Evolutionary conservation across 148 eudicot genomes (phyloP).

Genomic region (Polygonum aviculare): DNA sequence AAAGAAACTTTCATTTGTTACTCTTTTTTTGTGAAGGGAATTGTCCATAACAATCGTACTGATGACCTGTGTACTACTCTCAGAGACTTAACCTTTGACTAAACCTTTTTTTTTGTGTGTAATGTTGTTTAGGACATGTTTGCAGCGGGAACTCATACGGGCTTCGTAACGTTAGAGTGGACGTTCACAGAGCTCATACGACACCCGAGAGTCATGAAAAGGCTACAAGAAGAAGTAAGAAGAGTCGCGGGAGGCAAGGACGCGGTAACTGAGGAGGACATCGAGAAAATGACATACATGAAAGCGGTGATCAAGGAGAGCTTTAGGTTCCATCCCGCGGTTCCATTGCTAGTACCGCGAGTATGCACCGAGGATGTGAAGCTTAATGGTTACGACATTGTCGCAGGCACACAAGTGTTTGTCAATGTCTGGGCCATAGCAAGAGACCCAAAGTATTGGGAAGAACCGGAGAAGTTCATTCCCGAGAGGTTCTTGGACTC

Average conservation of each 20-base stretch:
- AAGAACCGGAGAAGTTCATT: slow-evolving; percentile 23
- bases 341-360: slow-evolving; percentile 22
- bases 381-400: slow-evolving; percentile 19
- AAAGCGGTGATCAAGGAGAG: slow-evolving; percentile 33
- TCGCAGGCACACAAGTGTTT: slow-evolving; percentile 17
- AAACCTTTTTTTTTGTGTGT: no score
- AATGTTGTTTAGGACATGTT: background rate
- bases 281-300: slow-evolving; percentile 26
- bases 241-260: slow-evolving; percentile 10
- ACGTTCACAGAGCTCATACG: background rate
- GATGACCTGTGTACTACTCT: no score
- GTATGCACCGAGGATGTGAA: slow-evolving; percentile 18
- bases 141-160: background rate
- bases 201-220: slow-evolving; percentile 7
- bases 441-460: slow-evolving; percentile 24
- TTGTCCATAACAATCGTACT: no score
- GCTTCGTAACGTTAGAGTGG: background rate
- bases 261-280: slow-evolving; percentile 19
- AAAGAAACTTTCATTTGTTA: no score
- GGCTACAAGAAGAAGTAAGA: slow-evolving; percentile 20
- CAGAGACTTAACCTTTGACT: no score
- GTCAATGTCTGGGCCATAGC: slow-evolving; percentile 30
- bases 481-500: slow-evolving; percentile 27
- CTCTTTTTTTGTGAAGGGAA: no score
- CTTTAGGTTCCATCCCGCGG: slow-evolving; percentile 23